Evolutionary conservation across 495 filamentous ascomycete genomes (phyloP).

Genomic region (Aspergillus egyptiacus): DNA sequence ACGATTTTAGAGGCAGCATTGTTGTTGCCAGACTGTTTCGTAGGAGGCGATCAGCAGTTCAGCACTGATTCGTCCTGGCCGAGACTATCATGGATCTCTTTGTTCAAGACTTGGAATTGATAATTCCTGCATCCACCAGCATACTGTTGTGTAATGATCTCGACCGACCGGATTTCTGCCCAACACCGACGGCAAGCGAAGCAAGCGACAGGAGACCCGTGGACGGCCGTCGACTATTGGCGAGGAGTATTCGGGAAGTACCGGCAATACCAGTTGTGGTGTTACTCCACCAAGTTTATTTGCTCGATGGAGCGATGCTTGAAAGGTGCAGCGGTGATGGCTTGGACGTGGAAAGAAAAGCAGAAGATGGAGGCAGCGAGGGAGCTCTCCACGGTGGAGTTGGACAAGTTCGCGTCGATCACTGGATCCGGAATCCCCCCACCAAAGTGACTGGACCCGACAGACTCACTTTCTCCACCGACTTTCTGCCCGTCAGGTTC

Average conservation of each 20-base stretch:
- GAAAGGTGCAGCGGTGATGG: neutral
- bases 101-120: neutral
- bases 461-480: neutral
- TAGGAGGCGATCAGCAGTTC: too few species aligned
- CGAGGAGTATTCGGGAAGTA: slow-evolving; percentile 2
- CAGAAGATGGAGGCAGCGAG: neutral
- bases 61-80: too few species aligned
- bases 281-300: slow-evolving; percentile 12
- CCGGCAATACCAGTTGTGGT: neutral
- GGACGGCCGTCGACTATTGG: neutral
- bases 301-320: too few species aligned
- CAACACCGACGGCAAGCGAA: slow-evolving; percentile 34
- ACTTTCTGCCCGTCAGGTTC: neutral
- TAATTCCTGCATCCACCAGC: slow-evolving; percentile 2
- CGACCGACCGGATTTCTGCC: slow-evolving; percentile 29
- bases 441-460: neutral
- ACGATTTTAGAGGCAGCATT: neutral
- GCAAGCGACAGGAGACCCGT: slow-evolving; percentile 29
- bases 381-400: slow-evolving; percentile 12
- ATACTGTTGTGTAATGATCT: slow-evolving; percentile 1
- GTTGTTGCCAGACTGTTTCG: neutral
- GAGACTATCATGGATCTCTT: too few species aligned
- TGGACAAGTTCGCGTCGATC: slow-evolving; percentile 18
- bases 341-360: slow-evolving; percentile 3
- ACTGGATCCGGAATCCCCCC: slow-evolving; percentile 8